Conservation (phyloP, 2,329 filamentous ascomycete species). For the Fusarium liriodendri region DNA sequence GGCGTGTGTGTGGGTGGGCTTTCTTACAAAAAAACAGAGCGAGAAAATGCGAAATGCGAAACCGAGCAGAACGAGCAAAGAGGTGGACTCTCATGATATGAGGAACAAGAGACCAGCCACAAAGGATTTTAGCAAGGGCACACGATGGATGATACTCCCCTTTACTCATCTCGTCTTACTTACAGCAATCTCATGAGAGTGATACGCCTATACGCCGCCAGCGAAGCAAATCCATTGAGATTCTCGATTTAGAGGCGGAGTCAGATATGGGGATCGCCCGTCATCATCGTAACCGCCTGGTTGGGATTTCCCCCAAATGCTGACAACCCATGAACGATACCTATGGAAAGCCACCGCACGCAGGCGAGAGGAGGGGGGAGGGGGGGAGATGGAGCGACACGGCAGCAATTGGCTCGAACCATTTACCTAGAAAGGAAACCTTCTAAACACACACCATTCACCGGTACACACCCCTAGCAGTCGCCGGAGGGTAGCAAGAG, state of each 20-base stretch:
- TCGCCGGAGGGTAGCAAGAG: constrained; percentile 42
- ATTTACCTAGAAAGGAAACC: constrained; percentile 6
- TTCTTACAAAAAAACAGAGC: not conserved
- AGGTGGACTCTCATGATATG: not conserved
- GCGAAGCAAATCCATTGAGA: not conserved
- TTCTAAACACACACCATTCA: not conserved
- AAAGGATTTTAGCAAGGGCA: too few relatives aligned
- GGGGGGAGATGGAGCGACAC: not conserved
- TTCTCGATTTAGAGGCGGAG: not conserved
- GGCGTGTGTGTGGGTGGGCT: not conserved
- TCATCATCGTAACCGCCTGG: constrained; percentile 8
- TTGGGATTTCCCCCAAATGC: constrained; percentile 10
- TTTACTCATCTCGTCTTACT: not conserved
- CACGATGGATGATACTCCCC: not conserved
- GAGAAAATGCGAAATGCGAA: constrained; percentile 26
- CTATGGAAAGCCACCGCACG: not conserved
- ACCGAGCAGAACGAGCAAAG: constrained; percentile 6
- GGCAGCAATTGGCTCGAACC: not conserved
- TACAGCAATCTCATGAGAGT: not conserved
- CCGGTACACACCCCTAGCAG: constrained; percentile 16
- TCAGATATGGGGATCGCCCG: constrained; percentile 8
- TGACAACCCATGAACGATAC: not conserved
- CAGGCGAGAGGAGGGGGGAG: not conserved
- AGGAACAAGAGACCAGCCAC: not conserved
- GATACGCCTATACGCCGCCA: not conserved